Conservation (phyloP, 495 filamentous ascomycete genomes). For the Thozetella sp. region DNA sequence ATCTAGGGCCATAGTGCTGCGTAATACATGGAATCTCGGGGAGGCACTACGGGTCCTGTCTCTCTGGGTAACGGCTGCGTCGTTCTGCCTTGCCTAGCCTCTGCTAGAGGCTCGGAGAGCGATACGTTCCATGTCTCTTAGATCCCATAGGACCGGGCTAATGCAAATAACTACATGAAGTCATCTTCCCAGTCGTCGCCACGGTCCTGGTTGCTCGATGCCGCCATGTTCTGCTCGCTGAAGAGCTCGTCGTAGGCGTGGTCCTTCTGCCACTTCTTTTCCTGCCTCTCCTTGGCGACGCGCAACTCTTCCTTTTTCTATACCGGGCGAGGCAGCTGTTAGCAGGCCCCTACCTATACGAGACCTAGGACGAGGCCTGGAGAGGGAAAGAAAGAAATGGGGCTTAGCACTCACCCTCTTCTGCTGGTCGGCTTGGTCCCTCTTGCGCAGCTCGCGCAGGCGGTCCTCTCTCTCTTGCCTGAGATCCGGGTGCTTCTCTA, state of each 20-base stretch:
- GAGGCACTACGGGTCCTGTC: too few relatives aligned
- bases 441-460: slow-evolving; percentile 65
- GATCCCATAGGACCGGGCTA: background rate
- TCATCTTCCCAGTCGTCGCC: slow-evolving; percentile 66
- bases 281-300: slow-evolving; percentile 74
- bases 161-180: slow-evolving; percentile 59
- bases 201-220: slow-evolving; percentile 69
- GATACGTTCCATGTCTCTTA: too few relatives aligned
- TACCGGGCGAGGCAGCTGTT: background rate
- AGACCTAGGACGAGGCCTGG: background rate
- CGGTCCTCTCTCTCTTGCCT: slow-evolving; percentile 75
- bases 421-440: slow-evolving; percentile 67
- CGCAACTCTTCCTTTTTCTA: slow-evolving; percentile 81
- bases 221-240: slow-evolving; percentile 64
- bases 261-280: slow-evolving; percentile 91
- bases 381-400: background rate
- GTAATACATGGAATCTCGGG: too few relatives aligned
- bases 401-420: slow-evolving; percentile 59
- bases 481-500: slow-evolving; percentile 84
- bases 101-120: too few relatives aligned
- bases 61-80: too few relatives aligned
- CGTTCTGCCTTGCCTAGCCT: too few relatives aligned
- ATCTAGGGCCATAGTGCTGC: background rate
- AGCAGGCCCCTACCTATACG: background rate
- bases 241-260: slow-evolving; percentile 92